Base-by-base conservation (phyloP, 1,139 yeast species). In the Zygoascus hellenicus region DNA sequence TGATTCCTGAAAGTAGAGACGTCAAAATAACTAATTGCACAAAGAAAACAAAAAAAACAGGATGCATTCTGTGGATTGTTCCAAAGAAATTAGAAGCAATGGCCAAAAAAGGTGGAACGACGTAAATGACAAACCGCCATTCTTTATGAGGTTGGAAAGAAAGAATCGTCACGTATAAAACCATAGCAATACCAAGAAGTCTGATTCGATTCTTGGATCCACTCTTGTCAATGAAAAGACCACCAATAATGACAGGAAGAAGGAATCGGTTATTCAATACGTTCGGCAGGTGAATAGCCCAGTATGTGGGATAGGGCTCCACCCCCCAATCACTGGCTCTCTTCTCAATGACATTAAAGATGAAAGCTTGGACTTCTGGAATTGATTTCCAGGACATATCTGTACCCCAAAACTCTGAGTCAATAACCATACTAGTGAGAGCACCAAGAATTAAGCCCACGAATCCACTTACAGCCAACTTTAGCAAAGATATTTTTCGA, bases 121-220 rank as follows among this genome's bases (percentile, higher is more conserved):
- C 70, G 61, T 90, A 92, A 13, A 83, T 69, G 45, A 92, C 79
- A 57, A 90, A 92, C 56, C 97, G 76, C 96, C 96, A 88, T 69
- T 92, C 97, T 63, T 90, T 92, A 58, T 90, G 97, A 1, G 95
- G 92, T 62, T 85, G 95, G 48, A 83, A 63, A 0, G 97, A 89
- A 75, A 89, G 75, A 2, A 77, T 62, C 2, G 70, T 56, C 29
- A 88, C 73, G 61, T 70, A 90, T 9, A 78, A 34, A 1, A 80
- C 34, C 0, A 84, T 67, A 0, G 88, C 69, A 7, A 72, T 55
- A 0, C 74, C 67, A 10, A 74, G 55, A 3, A 74, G 59, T 43
- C 75, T 55, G 1, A 68, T 56, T 9, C 63, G 48, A 29, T 58
- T 62, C 14, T 60, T 64, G 58, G 31, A 36, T n/a, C 48, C 49